Percentiles rank a stretch among this genome's conserved stretches.
These are phyloP conservation scores for Candida loeiensis DNA, from an alignment of 805 yeast species.

Conservation along the genomic window DNA sequence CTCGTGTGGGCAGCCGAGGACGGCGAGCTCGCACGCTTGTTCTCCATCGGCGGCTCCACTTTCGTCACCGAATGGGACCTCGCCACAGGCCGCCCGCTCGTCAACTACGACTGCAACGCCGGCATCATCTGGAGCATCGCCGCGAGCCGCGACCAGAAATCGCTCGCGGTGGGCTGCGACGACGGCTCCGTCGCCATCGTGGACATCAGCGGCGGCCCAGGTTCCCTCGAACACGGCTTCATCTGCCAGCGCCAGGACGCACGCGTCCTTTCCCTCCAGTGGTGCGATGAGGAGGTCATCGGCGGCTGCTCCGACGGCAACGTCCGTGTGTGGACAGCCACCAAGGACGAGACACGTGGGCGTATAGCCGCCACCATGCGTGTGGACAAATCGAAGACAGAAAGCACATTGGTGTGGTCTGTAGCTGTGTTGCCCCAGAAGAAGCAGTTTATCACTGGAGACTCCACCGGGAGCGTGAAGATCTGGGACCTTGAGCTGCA, in stretches of 20 bases:
- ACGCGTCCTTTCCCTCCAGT: constrained; percentile 73
- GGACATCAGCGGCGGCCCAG: constrained; percentile 84
- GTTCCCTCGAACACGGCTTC: constrained; percentile 69
- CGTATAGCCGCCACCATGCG: constrained; percentile 80
- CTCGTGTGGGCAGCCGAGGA: constrained; percentile 67
- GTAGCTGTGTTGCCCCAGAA: constrained; percentile 59
- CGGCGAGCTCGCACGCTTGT: constrained; percentile 59
- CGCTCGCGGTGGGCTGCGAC: constrained; percentile 89
- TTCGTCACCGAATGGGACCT: constrained; percentile 90
- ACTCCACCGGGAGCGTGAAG: constrained; percentile 90
- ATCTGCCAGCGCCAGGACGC: constrained; percentile 81
- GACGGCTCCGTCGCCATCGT: constrained; percentile 86
- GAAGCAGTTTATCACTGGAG: constrained; percentile 87
- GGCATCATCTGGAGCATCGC: constrained; percentile 92
- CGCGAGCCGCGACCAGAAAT: constrained; percentile 55
- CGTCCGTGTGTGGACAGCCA: constrained; percentile 72
- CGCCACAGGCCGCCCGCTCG: constrained; percentile 63
- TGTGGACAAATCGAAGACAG: constrained; percentile 84
- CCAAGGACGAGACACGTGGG: constrained; percentile 46
- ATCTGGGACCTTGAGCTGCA: constrained; percentile 84
- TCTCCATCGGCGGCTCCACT: constrained; percentile 93
- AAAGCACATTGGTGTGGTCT: constrained; percentile 90
- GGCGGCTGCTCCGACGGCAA: constrained; percentile 98
- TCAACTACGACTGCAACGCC: constrained; percentile 83
- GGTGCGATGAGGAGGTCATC: constrained; percentile 66